These are phyloP conservation scores for Nicotiana undulata DNA, from an alignment of 257 asterid genomes.

Conservation along the genomic window DNA sequence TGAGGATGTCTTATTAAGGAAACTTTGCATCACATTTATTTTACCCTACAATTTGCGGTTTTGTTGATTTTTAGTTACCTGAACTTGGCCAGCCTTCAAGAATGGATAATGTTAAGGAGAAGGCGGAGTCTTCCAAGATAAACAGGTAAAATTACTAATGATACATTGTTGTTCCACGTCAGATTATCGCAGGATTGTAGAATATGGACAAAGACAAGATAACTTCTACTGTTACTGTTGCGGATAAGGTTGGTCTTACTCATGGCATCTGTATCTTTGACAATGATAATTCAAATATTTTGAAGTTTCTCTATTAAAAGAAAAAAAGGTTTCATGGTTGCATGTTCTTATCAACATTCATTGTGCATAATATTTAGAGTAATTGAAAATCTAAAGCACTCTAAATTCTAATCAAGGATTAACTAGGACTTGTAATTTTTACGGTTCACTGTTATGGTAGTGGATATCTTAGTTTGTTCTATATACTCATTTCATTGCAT, in stretches of 20 bases:
- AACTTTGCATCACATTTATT: too few species aligned
- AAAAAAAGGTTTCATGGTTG: not conserved
- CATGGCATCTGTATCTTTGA: too few species aligned
- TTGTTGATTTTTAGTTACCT: not conserved
- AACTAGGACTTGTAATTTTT: not conserved
- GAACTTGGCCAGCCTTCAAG: not conserved
- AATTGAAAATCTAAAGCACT: not conserved
- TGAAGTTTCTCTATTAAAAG: not conserved
- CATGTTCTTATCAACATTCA: not conserved
- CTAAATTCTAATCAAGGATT: not conserved
- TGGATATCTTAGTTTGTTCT: too few species aligned
- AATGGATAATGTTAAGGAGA: not conserved
- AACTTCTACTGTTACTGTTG: slow-evolving; percentile 82
- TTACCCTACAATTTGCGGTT: too few species aligned
- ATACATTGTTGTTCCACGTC: slow-evolving; percentile 9
- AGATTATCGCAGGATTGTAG: slow-evolving; percentile 80
- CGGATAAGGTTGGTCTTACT: slow-evolving; percentile 56
- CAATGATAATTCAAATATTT: too few species aligned
- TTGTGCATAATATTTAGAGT: not conserved
- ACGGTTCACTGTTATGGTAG: not conserved
- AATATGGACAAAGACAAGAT: slow-evolving; percentile 73
- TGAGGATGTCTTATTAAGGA: too few species aligned
- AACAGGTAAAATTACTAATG: not conserved
- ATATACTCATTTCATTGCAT: not conserved
- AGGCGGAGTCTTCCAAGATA: not conserved